Conservation (phyloP, 306 rosid genomes). For the Glycine soja region DNA sequence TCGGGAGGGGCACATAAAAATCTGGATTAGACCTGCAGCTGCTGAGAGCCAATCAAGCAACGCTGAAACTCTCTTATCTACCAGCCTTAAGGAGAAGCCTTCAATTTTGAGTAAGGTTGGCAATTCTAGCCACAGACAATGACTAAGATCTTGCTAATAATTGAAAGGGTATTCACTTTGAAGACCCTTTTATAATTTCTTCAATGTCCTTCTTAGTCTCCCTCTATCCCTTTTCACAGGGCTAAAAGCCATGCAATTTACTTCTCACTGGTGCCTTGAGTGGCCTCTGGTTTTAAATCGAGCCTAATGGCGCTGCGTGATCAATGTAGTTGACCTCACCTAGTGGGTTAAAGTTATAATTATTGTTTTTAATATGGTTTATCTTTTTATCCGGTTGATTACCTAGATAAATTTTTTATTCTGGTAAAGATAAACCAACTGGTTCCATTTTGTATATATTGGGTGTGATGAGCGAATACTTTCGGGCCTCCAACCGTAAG, state of each 20-base stretch:
- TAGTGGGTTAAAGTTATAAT: constrained; percentile 3
- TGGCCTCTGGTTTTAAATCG: constrained; percentile 17
- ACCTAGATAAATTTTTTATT: constrained; percentile 37
- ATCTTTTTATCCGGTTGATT: constrained; percentile 60
- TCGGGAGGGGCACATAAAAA: constrained; percentile 91
- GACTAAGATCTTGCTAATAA: constrained; percentile 43
- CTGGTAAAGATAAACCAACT: constrained; percentile 52
- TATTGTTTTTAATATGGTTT: constrained; percentile 9
- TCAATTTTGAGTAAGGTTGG: constrained; percentile 58
- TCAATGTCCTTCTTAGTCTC: not conserved
- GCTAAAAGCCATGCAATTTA: not conserved
- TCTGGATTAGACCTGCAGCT: constrained; percentile 83
- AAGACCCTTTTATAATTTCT: not conserved
- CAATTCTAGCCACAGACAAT: constrained; percentile 68
- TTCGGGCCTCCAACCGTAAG: constrained; percentile 59
- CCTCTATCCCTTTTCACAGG: not conserved
- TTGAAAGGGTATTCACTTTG: constrained; percentile 40
- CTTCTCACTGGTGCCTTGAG: constrained; percentile 4
- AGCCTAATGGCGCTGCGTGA: not conserved
- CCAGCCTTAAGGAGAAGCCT: constrained; percentile 77
- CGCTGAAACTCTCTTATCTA: constrained; percentile 57
- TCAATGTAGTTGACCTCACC: not conserved
- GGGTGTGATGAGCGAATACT: constrained; percentile 54
- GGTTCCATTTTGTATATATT: constrained; percentile 63
- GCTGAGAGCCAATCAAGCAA: constrained; percentile 68